Evolutionary conservation across 2,329 filamentous ascomycete genomes (phyloP).

Genomic region (Ceratocystis huliohia): DNA sequence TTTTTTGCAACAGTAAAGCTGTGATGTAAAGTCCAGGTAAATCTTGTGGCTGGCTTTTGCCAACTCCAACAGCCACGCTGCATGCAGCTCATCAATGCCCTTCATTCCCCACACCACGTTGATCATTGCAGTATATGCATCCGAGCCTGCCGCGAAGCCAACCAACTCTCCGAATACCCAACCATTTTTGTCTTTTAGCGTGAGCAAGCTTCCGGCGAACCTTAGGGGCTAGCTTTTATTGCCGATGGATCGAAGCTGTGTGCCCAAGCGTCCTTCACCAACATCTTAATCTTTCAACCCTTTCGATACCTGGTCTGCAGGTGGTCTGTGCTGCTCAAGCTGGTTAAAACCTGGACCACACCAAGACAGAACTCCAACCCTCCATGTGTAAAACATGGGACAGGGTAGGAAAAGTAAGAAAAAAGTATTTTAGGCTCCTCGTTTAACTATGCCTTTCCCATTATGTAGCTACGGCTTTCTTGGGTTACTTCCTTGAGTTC

Average conservation of each 20-base stretch:
- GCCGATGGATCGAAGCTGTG: neutral
- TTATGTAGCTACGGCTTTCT: neutral
- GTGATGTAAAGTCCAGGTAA: neutral
- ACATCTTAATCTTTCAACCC: constrained; percentile 1
- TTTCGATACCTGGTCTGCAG: neutral
- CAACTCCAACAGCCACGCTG: neutral
- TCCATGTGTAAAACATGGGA: neutral
- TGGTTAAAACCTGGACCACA: neutral
- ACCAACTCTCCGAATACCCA: neutral
- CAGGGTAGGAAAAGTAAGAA: neutral
- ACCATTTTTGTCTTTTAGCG: neutral
- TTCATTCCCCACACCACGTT: neutral
- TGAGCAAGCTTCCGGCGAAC: too few species aligned
- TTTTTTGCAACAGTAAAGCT: neutral
- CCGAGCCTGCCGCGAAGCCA: neutral
- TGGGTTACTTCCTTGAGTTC: neutral
- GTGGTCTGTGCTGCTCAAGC: neutral
- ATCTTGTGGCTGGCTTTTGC: neutral
- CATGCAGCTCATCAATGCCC: neutral
- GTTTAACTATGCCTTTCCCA: neutral
- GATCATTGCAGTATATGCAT: neutral
- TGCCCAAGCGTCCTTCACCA: constrained; percentile 3
- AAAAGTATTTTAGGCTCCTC: neutral
- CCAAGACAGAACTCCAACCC: neutral
- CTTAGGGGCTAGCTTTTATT: too few species aligned